These are phyloP conservation scores for Aspergillus unguis DNA, from an alignment of 2,329 filamentous ascomycete species.

Conservation along the genomic window DNA sequence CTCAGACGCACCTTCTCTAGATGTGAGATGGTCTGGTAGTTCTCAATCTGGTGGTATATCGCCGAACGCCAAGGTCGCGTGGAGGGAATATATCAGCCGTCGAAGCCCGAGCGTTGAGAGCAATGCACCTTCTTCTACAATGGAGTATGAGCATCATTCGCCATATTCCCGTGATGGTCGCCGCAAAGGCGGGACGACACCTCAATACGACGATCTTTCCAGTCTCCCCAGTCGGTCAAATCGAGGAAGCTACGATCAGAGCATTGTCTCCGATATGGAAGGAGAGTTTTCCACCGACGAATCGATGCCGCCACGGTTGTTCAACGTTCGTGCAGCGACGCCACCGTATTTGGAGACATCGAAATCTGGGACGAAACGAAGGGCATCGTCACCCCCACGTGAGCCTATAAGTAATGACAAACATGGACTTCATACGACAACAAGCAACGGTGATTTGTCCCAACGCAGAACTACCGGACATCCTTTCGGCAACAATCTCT, in stretches of 20 bases:
- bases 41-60: constrained; percentile 42
- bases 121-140: constrained; percentile 35
- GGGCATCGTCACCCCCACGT: constrained; percentile 61
- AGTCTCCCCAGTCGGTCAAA: constrained; percentile 53
- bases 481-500: constrained; percentile 54
- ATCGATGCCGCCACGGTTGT: constrained; percentile 31
- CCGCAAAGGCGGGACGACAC: constrained; percentile 49
- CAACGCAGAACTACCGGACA: constrained; percentile 54
- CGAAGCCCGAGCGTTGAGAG: constrained; percentile 46
- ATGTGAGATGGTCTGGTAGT: constrained; percentile 39
- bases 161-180: constrained; percentile 35
- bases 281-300: constrained; percentile 42
- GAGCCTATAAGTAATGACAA: constrained; percentile 45
- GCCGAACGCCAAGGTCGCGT: constrained; percentile 38
- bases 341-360: constrained; percentile 37
- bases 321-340: constrained; percentile 39
- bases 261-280: constrained; percentile 51
- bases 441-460: constrained; percentile 51
- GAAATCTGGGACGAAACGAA: constrained; percentile 59
- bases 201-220: constrained; percentile 49
- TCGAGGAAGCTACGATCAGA: constrained; percentile 62
- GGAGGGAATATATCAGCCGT: constrained; percentile 42
- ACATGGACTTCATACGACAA: constrained; percentile 32
- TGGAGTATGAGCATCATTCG: constrained; percentile 42
- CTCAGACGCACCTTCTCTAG: constrained; percentile 31